Base-by-base conservation (phyloP, 371 early-diverging fungal species). In the Mortierella sp. region DNA sequence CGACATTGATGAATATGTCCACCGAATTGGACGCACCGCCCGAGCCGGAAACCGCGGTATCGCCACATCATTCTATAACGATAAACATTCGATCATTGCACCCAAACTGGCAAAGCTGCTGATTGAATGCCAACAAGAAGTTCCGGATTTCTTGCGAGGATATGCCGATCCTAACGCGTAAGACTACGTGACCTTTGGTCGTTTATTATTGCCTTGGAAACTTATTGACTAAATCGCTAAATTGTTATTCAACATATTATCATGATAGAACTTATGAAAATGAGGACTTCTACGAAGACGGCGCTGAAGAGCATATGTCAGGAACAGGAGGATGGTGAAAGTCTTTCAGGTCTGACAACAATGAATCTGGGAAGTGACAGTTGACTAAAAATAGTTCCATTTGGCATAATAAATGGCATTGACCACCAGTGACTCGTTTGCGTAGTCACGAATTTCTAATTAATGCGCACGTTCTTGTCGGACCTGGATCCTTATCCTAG, bases 1-100 rank as follows among this genome's bases (percentile, higher is more conserved):
- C 38, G 88, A 90, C 67, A 91, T 94, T 70, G 95, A 96, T 69
- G 95, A 94, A 63, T 96, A 94, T 81, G 91, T 96, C 63, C 96
- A 96, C 69, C 88, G 96, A 47, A 93, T 94, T 69, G 96, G 96
- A 64, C 87, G 95, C 3, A 83, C 83, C 0, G 83, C 76, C 0
- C 76, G 83, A 1, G 83, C 65, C 0, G 83, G 83, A 15, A 85
- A 85, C 62, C 69, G 84, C 47, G 97, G 96, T 64, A 70, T 86
- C 32, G 93, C 96, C 9, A 92, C 95, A 5, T 87, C 94, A 6
- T 96, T 97, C 80, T 94, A 86, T 70, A 90, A 90, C 61, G 74
- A 82, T 15, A 84, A 85, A 38, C 86, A 87, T 62, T 65, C 62
- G n/a, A 60, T 76, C n/a, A 55, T 91, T 3, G 90, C 87, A 40